Evolutionary conservation across 352 stramenopile species (phyloP), one percentile per base, ranked within the genome.

Genomic region (Phytophthora macrochlamydospora): DNA sequence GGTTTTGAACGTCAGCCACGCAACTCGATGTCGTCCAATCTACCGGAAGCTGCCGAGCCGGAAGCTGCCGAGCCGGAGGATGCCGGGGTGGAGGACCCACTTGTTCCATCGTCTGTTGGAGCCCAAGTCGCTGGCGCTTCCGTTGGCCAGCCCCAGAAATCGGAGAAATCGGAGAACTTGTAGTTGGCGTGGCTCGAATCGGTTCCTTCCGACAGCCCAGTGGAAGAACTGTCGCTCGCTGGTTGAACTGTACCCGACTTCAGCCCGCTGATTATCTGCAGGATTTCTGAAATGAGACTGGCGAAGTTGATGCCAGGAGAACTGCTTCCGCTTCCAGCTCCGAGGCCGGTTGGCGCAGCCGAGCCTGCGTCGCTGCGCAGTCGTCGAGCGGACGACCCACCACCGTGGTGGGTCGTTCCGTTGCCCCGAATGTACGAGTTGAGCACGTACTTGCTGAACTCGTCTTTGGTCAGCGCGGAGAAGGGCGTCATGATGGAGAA

Each of bases 1-100:
- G 98, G 68, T 99, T 97, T 70, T 99, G 98, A 32, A 99, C 68
- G 0, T 60, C 57, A 11, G 70, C 73, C 30, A 89, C 55, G 44
- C 76, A 87, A 8, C 63, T 43, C 8, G 78, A 79, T 9, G 61
- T 71, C 18, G 80, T 76, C 82, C 78, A 87, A 46, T 87, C 75
- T 29, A 84, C 62, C n/a, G n/a, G n/a, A n/a, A n/a, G n/a, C n/a
- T n/a, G n/a, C n/a, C 4, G 67, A 79, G 12, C 60, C 61, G 33
- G 66, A 72, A 6, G 60, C 18, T 24, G 18, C 18, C 18, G 18
- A 24, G 18, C 18, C 18, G 18, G 18, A 24, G 18, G 18, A 24
- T 24, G 18, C 18, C 0, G 18, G 18, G 18, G 18, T 24, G 18
- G 18, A 24, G 18, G 18, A 24, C 0, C 18, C 18, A 24, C 18